Percentiles rank a stretch among this genome's conserved stretches.
phyloP scores from a whole-genome alignment of 2,329 filamentous ascomycete species.

The Rhinocladiella mackenziei region DNA sequence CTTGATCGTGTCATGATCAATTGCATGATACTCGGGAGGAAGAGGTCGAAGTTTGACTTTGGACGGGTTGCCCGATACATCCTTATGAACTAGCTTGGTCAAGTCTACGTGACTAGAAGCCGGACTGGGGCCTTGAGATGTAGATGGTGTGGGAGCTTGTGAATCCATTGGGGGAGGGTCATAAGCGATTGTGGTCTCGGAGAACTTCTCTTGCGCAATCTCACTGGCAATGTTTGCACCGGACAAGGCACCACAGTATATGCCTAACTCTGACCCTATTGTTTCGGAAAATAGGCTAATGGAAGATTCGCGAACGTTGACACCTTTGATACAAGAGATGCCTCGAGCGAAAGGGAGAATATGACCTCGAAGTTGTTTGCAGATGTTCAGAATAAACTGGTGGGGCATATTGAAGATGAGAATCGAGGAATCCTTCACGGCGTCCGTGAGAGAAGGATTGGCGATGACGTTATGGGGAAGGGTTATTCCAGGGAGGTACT shows the following conservation, averaged over 20 bases:
- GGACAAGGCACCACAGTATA: constrained; percentile 93
- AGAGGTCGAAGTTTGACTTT: constrained; percentile 69
- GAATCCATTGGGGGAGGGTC: constrained; percentile 88
- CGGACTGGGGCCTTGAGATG: constrained; percentile 51
- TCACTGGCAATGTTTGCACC: constrained; percentile 96
- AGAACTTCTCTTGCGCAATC: constrained; percentile 93
- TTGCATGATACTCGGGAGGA: constrained; percentile 75
- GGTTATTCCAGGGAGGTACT: constrained; percentile 86
- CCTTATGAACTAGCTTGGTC: constrained; percentile 59
- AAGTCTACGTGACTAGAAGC: constrained; percentile 49
- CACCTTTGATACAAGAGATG: constrained; percentile 97
- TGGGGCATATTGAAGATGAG: constrained; percentile 96
- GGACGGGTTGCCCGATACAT: constrained; percentile 63
- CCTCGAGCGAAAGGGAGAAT: constrained; percentile 89
- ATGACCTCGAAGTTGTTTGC: constrained; percentile 77
- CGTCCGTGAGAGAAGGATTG: constrained; percentile 73
- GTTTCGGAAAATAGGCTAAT: constrained; percentile 90
- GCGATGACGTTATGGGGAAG: constrained; percentile 79
- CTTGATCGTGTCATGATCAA: constrained; percentile 79
- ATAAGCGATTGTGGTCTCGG: constrained; percentile 94
- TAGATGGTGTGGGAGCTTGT: constrained; percentile 61
- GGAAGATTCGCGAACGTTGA: constrained; percentile 82
- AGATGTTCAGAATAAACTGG: constrained; percentile 87
- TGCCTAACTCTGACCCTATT: constrained; percentile 84
- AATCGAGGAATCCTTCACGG: constrained; percentile 79